Percentiles rank a stretch among this genome's conserved stretches.
Conservation (phyloP, 2,329 filamentous ascomycete species). For the Alternaria atra region DNA sequence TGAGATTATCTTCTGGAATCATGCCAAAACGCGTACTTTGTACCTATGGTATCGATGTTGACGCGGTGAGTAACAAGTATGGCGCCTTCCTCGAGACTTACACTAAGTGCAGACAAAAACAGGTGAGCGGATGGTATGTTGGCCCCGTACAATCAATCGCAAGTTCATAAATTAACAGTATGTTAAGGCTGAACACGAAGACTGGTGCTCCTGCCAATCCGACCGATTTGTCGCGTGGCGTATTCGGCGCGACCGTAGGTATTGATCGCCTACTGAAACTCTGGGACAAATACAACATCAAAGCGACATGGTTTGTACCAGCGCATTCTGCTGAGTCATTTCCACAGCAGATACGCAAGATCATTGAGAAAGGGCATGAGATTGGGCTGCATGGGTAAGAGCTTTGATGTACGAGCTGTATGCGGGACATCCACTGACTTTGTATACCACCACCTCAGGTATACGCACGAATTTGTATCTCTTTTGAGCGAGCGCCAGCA, state of each 20-base stretch:
- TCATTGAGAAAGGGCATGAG: conserved; percentile 55
- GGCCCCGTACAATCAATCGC: not conserved
- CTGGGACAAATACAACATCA: conserved; percentile 54
- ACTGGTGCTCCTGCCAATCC: conserved; percentile 50
- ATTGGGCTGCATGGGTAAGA: conserved; percentile 48
- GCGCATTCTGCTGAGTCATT: conserved; percentile 59
- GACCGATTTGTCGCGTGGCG: conserved; percentile 52
- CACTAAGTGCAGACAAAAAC: not conserved
- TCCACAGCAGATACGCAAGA: conserved; percentile 58
- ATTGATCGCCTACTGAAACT: conserved; percentile 54
- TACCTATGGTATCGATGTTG: conserved; percentile 55
- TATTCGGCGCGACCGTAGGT: conserved; percentile 54
- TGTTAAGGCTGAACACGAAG: conserved; percentile 53
- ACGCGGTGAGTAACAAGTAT: conserved; percentile 40
- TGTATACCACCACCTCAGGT: conserved; percentile 29
- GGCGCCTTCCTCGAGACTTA: not conserved
- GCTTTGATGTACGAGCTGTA: not conserved
- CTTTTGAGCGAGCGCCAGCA: conserved; percentile 55
- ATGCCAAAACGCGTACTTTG: conserved; percentile 52
- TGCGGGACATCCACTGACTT: not conserved
- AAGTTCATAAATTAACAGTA: not conserved
- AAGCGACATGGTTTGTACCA: conserved; percentile 54
- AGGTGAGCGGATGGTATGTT: conserved; percentile 40
- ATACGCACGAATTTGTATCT: conserved; percentile 52
- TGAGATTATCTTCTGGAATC: not conserved